Evolutionary conservation across 169 alveolate species (phyloP), one percentile per base, ranked within the genome.

Genomic region (Plasmodium chabaudi): DNA sequence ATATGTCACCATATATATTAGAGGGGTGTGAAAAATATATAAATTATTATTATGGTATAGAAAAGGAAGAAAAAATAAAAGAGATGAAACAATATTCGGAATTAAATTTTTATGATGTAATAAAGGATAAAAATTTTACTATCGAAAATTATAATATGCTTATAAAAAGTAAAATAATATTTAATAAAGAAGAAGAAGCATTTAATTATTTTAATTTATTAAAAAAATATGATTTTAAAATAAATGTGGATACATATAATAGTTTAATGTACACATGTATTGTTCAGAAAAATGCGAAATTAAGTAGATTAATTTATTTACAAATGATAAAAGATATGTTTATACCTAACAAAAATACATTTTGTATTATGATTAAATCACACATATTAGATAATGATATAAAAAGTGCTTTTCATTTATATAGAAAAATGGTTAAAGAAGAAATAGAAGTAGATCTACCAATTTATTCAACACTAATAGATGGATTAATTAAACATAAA

Each of bases 351-450:
- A 67, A 89, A 19, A 89, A 73, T 71, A 95, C 96, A 0, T 96
- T 87, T 72, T 94, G 93, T 15, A 88, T 95, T 10, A 75, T 96
- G 65, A 95, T 96, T 1, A 88, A 94, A 71, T 92, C 96, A 6
- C 97, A 94, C 44, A 77, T 88, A 0, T 25, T 74, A 10, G 93
- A 93, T 12, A 91, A 93, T 15, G 96, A 94, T 63, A 60, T 93
- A 49, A 57, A 74, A 25, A 84, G 94, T 55, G 97, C 96, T 9
- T 93, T 93, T 63, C 89, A 95, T 13, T 84, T 93, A 13, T 87
- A 93, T 64, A 68, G 96, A 39, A 94, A 94, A 77, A 94, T 95
- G 97, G 93, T 94, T 42, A 94, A 90, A 84, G 96, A 93, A 64
- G 94, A 93, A 15, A 73, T 92, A 12, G 82, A 63, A 10, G 94